phyloP scores from a whole-genome alignment of 768 basidiomycete species.

The Butyriboletus loyo region DNA sequence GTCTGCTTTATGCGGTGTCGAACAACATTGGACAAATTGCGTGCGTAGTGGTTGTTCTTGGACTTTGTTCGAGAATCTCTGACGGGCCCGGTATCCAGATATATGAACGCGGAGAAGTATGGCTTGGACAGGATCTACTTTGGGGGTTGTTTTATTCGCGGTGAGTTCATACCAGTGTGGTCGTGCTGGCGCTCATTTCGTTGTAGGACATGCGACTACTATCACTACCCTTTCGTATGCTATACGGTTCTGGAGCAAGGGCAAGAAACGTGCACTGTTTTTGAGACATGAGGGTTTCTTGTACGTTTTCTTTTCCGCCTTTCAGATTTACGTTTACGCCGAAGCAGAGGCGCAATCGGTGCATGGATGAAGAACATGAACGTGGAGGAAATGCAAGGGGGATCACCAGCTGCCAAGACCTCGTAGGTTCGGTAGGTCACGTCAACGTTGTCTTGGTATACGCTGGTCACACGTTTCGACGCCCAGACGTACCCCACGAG shows the following conservation, averaged over 20 bases:
- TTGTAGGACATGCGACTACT: slow-evolving; percentile 88
- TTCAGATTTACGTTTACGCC: neutral
- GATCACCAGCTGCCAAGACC: neutral
- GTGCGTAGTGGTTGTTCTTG: slow-evolving; percentile 51
- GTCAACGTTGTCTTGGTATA: neutral
- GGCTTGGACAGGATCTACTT: slow-evolving; percentile 96
- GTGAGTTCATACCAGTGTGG: slow-evolving; percentile 41
- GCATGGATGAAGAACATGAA: slow-evolving; percentile 98
- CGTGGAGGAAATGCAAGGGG: slow-evolving; percentile 30
- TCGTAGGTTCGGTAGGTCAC: slow-evolving; percentile 9
- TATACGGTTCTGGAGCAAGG: slow-evolving; percentile 99
- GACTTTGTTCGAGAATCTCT: slow-evolving; percentile 1
- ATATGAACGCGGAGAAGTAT: slow-evolving; percentile 99
- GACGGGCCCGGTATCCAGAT: slow-evolving; percentile 34
- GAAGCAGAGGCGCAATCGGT: slow-evolving; percentile 80
- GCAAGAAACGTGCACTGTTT: slow-evolving; percentile 94
- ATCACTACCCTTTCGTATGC: slow-evolving; percentile 98
- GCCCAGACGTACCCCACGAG: slow-evolving; percentile 24
- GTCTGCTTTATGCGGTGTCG: slow-evolving; percentile 91
- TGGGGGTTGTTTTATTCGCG: slow-evolving; percentile 98
- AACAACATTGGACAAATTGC: slow-evolving; percentile 99
- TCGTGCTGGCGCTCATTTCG: slow-evolving; percentile 5
- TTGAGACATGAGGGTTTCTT: slow-evolving; percentile 97
- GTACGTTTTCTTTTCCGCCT: slow-evolving; percentile 46
- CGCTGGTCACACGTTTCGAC: slow-evolving; percentile 7